A percentile compares a stretch with the other conserved stretches of the same genome.
These are phyloP conservation scores for Penicillium samsonianum DNA, from an alignment of 495 filamentous ascomycete species.

Conservation along the genomic window DNA sequence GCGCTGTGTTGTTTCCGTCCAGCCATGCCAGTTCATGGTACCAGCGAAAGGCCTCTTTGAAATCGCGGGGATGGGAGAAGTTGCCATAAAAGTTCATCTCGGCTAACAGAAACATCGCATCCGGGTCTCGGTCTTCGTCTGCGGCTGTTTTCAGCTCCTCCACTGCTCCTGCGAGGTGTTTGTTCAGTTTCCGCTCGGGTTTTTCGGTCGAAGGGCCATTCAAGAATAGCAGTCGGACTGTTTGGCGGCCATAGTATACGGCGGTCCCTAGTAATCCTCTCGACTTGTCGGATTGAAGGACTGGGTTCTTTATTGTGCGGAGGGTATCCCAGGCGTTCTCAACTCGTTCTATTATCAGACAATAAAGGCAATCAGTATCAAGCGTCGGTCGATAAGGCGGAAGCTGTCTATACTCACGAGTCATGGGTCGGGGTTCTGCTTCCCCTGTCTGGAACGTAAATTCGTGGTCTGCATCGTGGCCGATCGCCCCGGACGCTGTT, in stretches of 20 bases:
- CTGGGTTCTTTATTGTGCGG: slow-evolving; percentile 33
- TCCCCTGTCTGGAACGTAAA: slow-evolving; percentile 22
- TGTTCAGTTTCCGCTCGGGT: slow-evolving; percentile 31
- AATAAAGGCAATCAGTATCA: not conserved
- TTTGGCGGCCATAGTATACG: slow-evolving; percentile 51
- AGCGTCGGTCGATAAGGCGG: not conserved
- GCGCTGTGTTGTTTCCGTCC: slow-evolving; percentile 86
- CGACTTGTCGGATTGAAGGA: slow-evolving; percentile 36
- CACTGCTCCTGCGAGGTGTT: slow-evolving; percentile 56
- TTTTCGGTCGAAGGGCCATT: slow-evolving; percentile 43
- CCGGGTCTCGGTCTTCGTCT: slow-evolving; percentile 66
- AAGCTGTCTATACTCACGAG: slow-evolving; percentile 31
- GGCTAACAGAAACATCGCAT: slow-evolving; percentile 87
- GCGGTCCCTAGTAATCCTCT: slow-evolving; percentile 48
- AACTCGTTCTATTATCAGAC: slow-evolving; percentile 34
- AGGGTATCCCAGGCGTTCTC: slow-evolving; percentile 39
- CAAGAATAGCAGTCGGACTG: slow-evolving; percentile 52
- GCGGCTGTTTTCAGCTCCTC: slow-evolving; percentile 75
- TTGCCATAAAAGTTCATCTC: slow-evolving; percentile 98
- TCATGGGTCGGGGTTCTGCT: slow-evolving; percentile 27
- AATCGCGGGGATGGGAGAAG: slow-evolving; percentile 82
- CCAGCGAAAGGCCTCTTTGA: slow-evolving; percentile 75
- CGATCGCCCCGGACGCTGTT: slow-evolving; percentile 20
- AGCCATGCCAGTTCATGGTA: slow-evolving; percentile 76
- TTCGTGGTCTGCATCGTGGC: slow-evolving; percentile 22